phyloP scores from a whole-genome alignment of 768 basidiomycete species.

The Lactarius akahatsu region DNA sequence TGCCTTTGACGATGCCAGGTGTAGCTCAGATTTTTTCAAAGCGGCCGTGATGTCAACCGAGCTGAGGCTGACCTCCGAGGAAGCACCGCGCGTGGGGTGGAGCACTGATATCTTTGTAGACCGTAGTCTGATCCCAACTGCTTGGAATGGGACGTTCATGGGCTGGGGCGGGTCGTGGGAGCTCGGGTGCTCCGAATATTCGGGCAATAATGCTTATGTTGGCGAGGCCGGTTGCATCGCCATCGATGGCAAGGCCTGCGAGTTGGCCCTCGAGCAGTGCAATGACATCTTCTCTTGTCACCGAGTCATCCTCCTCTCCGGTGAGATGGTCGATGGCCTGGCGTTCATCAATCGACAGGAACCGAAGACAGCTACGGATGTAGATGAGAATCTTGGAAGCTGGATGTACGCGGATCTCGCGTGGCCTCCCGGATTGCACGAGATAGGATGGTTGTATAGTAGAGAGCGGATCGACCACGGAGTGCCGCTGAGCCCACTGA shows the following conservation, averaged over 20 bases:
- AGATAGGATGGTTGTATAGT: slow-evolving; percentile 83
- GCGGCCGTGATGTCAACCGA: slow-evolving; percentile 9
- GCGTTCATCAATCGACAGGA: slow-evolving; percentile 37
- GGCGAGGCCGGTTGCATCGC: slow-evolving; percentile 18
- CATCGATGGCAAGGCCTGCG: slow-evolving; percentile 21
- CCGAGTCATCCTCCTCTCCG: slow-evolving; percentile 28
- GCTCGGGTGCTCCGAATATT: slow-evolving; percentile 20
- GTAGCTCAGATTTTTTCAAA: slow-evolving; percentile 19
- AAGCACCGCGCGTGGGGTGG: slow-evolving; percentile 21
- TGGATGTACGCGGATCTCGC: slow-evolving; percentile 62
- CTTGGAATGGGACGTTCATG: slow-evolving; percentile 8
- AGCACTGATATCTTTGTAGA: slow-evolving; percentile 16
- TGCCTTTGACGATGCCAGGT: slow-evolving; percentile 17
- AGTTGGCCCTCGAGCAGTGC: slow-evolving; percentile 21
- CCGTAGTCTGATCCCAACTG: slow-evolving; percentile 7
- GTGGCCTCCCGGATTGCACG: slow-evolving; percentile 70
- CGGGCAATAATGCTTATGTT: slow-evolving; percentile 28
- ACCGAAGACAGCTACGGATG: slow-evolving; percentile 64
- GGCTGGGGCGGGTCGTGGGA: background rate
- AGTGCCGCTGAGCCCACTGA: slow-evolving; percentile 46
- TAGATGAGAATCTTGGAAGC: slow-evolving; percentile 79
- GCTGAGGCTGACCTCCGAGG: slow-evolving; percentile 21
- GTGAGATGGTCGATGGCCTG: slow-evolving; percentile 26
- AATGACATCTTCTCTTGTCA: slow-evolving; percentile 26
- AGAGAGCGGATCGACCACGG: slow-evolving; percentile 72